These are phyloP conservation scores for Penicillium vulpinum DNA, from an alignment of 2,329 filamentous ascomycete genomes.

Conservation along the genomic window DNA sequence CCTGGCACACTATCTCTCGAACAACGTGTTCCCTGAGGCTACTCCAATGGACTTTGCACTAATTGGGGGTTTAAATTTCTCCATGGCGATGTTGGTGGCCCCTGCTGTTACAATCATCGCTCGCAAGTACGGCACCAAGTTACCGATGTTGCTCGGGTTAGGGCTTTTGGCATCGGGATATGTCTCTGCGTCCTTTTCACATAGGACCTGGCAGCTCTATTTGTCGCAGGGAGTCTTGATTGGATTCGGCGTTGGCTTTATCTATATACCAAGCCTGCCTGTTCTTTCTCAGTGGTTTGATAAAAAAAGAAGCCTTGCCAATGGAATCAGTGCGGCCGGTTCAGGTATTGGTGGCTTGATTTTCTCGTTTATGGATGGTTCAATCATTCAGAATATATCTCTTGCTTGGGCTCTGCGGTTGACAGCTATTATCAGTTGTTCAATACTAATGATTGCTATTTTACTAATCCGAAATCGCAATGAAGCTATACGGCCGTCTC, in stretches of 20 bases:
- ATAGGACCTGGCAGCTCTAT: not conserved
- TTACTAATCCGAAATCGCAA: not conserved
- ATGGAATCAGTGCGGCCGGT: constrained; percentile 28
- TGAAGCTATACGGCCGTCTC: not conserved
- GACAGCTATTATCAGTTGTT: not conserved
- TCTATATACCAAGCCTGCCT: constrained; percentile 18
- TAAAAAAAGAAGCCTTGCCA: constrained; percentile 30
- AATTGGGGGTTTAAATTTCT: constrained; percentile 33
- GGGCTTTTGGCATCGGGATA: not conserved
- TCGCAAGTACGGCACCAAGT: constrained; percentile 15
- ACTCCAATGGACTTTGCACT: constrained; percentile 31
- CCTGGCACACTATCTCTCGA: not conserved
- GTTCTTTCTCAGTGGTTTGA: constrained; percentile 31
- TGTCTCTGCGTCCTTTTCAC: not conserved
- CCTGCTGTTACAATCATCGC: constrained; percentile 27
- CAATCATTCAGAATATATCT: not conserved
- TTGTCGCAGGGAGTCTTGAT: constrained; percentile 9
- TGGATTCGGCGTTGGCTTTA: constrained; percentile 21
- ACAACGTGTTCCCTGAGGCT: not conserved
- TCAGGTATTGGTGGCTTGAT: constrained; percentile 13
- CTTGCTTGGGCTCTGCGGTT: not conserved
- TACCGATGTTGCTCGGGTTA: constrained; percentile 15
- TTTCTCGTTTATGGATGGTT: not conserved
- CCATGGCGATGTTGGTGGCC: constrained; percentile 27
- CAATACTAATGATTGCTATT: not conserved